phyloP scores from a whole-genome alignment of 2,329 filamentous ascomycete genomes.

The Pleurostoma richardsiae region DNA sequence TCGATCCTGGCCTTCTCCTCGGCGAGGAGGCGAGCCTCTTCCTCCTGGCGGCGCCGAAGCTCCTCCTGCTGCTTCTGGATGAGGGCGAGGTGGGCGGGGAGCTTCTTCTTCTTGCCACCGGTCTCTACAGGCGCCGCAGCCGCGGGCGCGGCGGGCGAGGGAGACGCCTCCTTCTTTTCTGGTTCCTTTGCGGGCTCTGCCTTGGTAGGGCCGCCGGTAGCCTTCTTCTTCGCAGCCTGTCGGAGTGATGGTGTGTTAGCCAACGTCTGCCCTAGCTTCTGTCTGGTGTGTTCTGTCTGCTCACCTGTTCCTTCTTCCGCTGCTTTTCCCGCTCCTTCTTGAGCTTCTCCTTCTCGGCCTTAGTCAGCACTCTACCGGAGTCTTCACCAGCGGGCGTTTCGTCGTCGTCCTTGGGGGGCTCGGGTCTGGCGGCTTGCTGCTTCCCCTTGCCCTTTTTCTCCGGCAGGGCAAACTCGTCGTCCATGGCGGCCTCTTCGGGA shows the following conservation, averaged over 20 bases:
- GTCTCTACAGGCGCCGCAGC: conserved; percentile 34
- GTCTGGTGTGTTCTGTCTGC: neutral
- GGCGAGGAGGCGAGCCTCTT: conserved; percentile 49
- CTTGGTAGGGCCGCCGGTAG: conserved; percentile 36
- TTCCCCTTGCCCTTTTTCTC: conserved; percentile 68
- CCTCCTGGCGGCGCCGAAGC: conserved; percentile 60
- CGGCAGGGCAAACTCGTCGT: conserved; percentile 80
- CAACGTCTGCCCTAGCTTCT: too few relatives aligned
- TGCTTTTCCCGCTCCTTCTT: conserved; percentile 99
- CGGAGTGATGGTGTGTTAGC: conserved; percentile 5
- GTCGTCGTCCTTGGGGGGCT: conserved; percentile 39
- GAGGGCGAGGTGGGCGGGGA: conserved; percentile 67
- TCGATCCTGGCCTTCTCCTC: conserved; percentile 63
- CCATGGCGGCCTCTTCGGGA: conserved; percentile 73
- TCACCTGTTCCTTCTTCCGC: conserved; percentile 93
- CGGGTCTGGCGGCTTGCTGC: conserved; percentile 37
- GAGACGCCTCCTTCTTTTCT: conserved; percentile 42
- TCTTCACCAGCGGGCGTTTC: conserved; percentile 41
- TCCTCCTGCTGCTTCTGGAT: conserved; percentile 83
- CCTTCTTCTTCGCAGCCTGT: conserved; percentile 82
- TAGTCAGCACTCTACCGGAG: conserved; percentile 74
- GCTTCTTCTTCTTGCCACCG: conserved; percentile 80
- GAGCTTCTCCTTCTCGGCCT: conserved; percentile 96
- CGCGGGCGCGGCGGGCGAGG: conserved; percentile 22
- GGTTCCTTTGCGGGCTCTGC: conserved; percentile 50